Evolutionary conservation across 371 early-diverging fungal genomes (phyloP).

Genomic region (Syncephalastrum monosporum): DNA sequence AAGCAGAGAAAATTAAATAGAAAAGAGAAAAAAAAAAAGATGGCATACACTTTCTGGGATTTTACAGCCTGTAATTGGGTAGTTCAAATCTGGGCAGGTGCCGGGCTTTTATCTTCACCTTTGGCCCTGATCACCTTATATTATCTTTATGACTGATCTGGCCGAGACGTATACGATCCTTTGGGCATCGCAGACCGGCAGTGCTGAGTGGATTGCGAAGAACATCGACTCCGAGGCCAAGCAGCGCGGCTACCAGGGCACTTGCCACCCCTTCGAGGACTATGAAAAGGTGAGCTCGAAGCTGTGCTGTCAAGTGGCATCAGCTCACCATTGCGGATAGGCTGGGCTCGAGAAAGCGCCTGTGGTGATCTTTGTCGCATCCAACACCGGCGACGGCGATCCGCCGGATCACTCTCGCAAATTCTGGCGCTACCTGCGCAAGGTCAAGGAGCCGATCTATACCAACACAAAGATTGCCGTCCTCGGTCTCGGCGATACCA

Average conservation of each 20-base stretch:
- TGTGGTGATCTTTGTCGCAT: slow-evolving; percentile 75
- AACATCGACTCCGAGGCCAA: slow-evolving; percentile 75
- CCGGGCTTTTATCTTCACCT: too few relatives aligned
- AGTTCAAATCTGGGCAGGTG: too few relatives aligned
- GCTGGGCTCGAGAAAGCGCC: slow-evolving; percentile 45
- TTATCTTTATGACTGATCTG: slow-evolving; percentile 12
- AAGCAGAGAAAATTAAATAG: too few relatives aligned
- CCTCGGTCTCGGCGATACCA: slow-evolving; percentile 87
- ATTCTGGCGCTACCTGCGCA: slow-evolving; percentile 82
- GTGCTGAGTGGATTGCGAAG: slow-evolving; percentile 90
- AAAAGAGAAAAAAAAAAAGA: too few relatives aligned
- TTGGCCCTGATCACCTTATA: too few relatives aligned
- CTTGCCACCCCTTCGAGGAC: slow-evolving; percentile 70
- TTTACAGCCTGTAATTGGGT: too few relatives aligned
- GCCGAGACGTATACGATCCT: slow-evolving; percentile 50
- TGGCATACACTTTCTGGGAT: too few relatives aligned
- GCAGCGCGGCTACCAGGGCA: slow-evolving; percentile 65
- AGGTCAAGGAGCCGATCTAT: slow-evolving; percentile 54
- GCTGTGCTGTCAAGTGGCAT: background rate
- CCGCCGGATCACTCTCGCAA: slow-evolving; percentile 90
- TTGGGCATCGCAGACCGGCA: slow-evolving; percentile 93
- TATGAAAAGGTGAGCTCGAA: slow-evolving; percentile 55
- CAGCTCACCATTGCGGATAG: slow-evolving; percentile 12
- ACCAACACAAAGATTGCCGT: slow-evolving; percentile 47
- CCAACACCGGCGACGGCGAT: slow-evolving; percentile 97